Evolutionary conservation across 495 filamentous ascomycete genomes (phyloP).

Genomic region (Trichoderma reesei): DNA sequence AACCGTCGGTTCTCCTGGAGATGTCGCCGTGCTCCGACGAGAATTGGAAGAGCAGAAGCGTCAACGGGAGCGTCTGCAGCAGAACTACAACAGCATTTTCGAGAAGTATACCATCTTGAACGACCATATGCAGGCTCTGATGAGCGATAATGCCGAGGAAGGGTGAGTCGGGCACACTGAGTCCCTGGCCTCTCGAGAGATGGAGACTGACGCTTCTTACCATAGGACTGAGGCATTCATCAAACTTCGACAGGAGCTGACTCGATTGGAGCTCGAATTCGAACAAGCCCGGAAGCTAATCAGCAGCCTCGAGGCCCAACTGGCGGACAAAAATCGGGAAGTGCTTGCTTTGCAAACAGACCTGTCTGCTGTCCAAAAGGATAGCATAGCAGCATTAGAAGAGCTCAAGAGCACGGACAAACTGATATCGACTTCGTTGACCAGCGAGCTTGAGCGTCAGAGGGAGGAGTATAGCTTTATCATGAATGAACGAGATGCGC

Average conservation of each 20-base stretch:
- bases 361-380: constrained; percentile 35
- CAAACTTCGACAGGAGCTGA: constrained; percentile 27
- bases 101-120: constrained; percentile 41
- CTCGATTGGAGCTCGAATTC: constrained; percentile 23
- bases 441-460: constrained; percentile 39
- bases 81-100: constrained; percentile 36
- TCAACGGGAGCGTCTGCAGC: constrained; percentile 30
- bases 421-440: constrained; percentile 40
- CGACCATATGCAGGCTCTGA: constrained; percentile 39
- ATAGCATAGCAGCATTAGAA: constrained; percentile 37
- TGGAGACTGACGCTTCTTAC: constrained; percentile 26
- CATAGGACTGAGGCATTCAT: constrained; percentile 27
- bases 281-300: constrained; percentile 29
- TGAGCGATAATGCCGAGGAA: constrained; percentile 35
- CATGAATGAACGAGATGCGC: constrained; percentile 36
- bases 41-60: constrained; percentile 37
- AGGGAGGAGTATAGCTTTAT: constrained; percentile 31
- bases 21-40: constrained; percentile 37
- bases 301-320: constrained; percentile 34
- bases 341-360: constrained; percentile 31
- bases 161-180: constrained; percentile 35
- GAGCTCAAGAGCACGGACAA: constrained; percentile 44
- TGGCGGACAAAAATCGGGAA: constrained; percentile 37
- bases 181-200: constrained; percentile 20
- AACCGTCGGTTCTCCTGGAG: constrained; percentile 36